Base-by-base conservation (phyloP, 148 eudicot species). In the Silene uniflora region DNA sequence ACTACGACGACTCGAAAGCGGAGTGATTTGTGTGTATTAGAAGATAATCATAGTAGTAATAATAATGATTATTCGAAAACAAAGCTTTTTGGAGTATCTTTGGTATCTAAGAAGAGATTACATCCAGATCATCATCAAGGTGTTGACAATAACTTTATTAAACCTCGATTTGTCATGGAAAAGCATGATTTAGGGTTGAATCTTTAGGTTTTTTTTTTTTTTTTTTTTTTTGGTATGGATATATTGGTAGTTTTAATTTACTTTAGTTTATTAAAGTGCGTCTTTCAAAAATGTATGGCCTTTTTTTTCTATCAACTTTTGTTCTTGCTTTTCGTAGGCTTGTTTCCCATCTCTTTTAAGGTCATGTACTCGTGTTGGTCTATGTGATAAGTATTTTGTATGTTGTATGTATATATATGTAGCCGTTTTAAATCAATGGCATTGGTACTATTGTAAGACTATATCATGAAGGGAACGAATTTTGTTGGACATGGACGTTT, bases 101-200 rank as follows among this genome's bases (percentile, higher is more conserved):
- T 93, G 12, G 81, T 78, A 17, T 82, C 90, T 0, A 91, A 89
- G 85, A 93, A 93, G 72, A 83, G 98, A 76, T 72, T 89, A 58
- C 90, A 90, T 66, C 89, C 86, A 1, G 98, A 90, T 66, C 82
- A 81, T 39, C 44, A 39, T 39, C 44, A 39, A 69, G 55, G 32
- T 54, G 12, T 78, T 49, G 76, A 73, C 21, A 78, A 39, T 74
- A 85, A 73, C 3, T 84, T 78, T 81, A 1, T 39, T 39, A 90
- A 87, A 77, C 71, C 87, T 29, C 82, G 95, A 46, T 84, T 91
- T 75, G 90, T 86, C 8, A 73, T 89, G n/a, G 97, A 85, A 5
- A 91, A 87, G 66, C 89, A 91, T 83, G 98, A 87, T 86, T 81
- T 93, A 81, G 92, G 98, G 81, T 79, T 93, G 64, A 88, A 91